Base-by-base conservation (phyloP, 306 rosid species). In the Corylus americana region DNA sequence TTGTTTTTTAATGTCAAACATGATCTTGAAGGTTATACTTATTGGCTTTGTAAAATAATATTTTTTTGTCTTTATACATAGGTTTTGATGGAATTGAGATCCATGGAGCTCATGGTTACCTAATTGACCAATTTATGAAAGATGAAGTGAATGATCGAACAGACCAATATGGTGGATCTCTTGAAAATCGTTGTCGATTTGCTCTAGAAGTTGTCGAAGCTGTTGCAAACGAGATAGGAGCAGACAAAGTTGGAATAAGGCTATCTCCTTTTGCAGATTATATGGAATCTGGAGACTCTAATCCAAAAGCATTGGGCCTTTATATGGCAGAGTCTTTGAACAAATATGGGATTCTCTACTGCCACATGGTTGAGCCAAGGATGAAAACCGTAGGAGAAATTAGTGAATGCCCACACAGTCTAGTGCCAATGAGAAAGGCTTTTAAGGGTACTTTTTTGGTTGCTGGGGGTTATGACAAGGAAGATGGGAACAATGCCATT, bases 51-150 rank as follows among this genome's bases (percentile, higher is more conserved):
- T 12, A 14, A 12, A 8, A 44, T 49, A 8, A 68, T 11, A 1
- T 9, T 18, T 12, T 57, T 42, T 66, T 12, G 44, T 55, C n/a
- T 39, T 47, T 47, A 5, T 0, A 7, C 44, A 9, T 42, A 86
- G 89, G 87, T 55, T 87, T 84, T 63, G 86, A 81, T 47, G 88
- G 86, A 50, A 80, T 84, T 57, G 90, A 87, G 74, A 79, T 87
- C 49, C 86, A 87, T 39, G 86, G 78, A 16, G 88, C 76, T 8
- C 42, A 87, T 68, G 90, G 87, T 48, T 86, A 75, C 84, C 70
- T 86, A 8, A 72, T 86, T 6, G 86, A 84, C 20, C 82, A 87
- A 37, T 87, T 87, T 73, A 16, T 81, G 16, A 81, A 84, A 49
- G 86, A 87, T 22, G 11, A 78, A 48, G 74, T 81, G 18, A 87